Conservation (phyloP, 768 basidiomycete genomes). For the Lentinula edodes region DNA sequence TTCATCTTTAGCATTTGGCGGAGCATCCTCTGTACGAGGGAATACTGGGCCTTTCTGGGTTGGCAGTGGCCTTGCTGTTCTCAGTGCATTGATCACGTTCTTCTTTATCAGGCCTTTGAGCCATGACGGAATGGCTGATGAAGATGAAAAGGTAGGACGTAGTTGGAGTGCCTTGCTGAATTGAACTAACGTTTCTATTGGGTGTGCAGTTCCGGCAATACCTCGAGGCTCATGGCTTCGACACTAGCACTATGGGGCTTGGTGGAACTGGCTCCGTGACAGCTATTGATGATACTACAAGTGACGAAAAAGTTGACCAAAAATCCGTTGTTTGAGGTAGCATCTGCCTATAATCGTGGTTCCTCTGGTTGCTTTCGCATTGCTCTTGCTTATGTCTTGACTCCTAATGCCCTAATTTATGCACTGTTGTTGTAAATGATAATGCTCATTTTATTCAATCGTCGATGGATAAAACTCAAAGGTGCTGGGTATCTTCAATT, state of each 20-base stretch:
- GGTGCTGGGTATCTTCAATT: neutral
- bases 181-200: neutral
- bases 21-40: slow-evolving; percentile 41
- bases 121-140: slow-evolving; percentile 73
- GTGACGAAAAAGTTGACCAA: slow-evolving; percentile 1
- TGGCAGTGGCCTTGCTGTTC: slow-evolving; percentile 73
- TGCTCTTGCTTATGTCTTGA: neutral
- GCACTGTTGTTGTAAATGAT: neutral
- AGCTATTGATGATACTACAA: neutral
- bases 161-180: neutral
- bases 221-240: slow-evolving; percentile 73
- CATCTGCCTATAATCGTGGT: neutral
- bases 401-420: neutral
- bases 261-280: neutral
- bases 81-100: slow-evolving; percentile 70
- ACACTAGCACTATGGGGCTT: slow-evolving; percentile 69
- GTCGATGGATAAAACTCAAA: neutral
- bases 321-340: slow-evolving; percentile 1
- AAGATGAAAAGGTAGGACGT: slow-evolving; percentile 56
- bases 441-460: neutral
- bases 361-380: neutral
- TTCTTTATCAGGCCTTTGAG: slow-evolving; percentile 70
- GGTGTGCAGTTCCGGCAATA: slow-evolving; percentile 69
- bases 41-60: slow-evolving; percentile 89
- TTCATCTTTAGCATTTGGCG: slow-evolving; percentile 52